Base-by-base conservation (phyloP, 805 yeast genomes). In the Torulaspora maleeae region DNA sequence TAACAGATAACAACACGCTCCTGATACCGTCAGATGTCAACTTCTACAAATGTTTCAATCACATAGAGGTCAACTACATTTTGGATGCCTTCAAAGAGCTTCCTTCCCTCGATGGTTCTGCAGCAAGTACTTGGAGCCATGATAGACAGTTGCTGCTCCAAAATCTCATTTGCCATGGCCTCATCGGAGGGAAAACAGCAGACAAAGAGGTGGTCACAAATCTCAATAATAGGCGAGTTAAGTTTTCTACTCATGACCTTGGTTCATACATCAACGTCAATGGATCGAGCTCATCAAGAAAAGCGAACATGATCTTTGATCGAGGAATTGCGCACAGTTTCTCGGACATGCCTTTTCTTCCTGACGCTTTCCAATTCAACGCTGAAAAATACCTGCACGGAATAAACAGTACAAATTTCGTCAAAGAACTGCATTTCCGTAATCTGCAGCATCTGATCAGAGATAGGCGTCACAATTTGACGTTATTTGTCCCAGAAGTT, bases 391-490 rank as follows among this genome's bases (percentile, higher is more conserved):
- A 79, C 52, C 60, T 83, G 2, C 67, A 77, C 42, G 88, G 86
- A 0, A 59, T 80, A 36, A 75, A 80, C 47, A 80, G 79, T 41
- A 70, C 82, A 2, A 71, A 71, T 22, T 80, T 86, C 60, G 90
- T 86, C 5, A 73, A 76, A n/a, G 95, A 87, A 54, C 53, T 87
- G 12, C 70, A 77, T 36, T 76, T 86, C 43, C 75, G 89, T 47
- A 73, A 76, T 10, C 63, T 87, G 15, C 64, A 70, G 2, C 50
- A 73, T 36, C 63, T 86, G 38, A 75, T 90, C 13, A 83, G 80
- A 44, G 80, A 82, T 27, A 55, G 66, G 1, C 68, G 74, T 22
- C 84, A 80, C 56, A 47, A 53, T 13, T 38, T 51, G 17, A 83
- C 95, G 0, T 69, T 90, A 1, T 77, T 90, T 44, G 70, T 87